Evolutionary conservation across 495 filamentous ascomycete genomes (phyloP), one percentile per base, ranked within the genome.

Genomic region (Hyaloscypha bicolor): DNA sequence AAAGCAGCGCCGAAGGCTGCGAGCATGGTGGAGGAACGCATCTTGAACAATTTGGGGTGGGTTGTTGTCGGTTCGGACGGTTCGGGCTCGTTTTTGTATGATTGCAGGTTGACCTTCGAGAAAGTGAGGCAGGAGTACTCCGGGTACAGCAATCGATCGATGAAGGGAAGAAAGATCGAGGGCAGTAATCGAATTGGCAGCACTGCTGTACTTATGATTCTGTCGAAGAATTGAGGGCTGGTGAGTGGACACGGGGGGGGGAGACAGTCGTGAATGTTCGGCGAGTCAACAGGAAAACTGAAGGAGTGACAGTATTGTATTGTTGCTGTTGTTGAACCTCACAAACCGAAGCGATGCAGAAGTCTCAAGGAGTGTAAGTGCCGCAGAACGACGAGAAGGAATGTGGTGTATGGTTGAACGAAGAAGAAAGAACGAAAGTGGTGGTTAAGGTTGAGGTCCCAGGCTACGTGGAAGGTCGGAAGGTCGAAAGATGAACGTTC

Each of bases 11-110:
- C 82, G 73, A 90, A 78, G 55, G 84, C 82, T 72, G 86, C 81
- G 71, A 92, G 67, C 62, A 91, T 61, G 63, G 87, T 73, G 37
- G 90, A 88, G 63, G 82, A 87, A 77, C 86, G 91, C 92, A 96
- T 95, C 42, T 84, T 86, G 79, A 60, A 59, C 58, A 48, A 32
- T 63, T 72, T 39, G 25, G 1, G 31, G 8, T 48, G 52, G 25
- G 60, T 32, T 32, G 60, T 56, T 51, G 22, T 64, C 70, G 48
- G 32, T 66, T 57, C 42, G 64, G 62, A 32, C 48, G 29, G 56
- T 16, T 33, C 25, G 29, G 62, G 62, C 9, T 51, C 29, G 39
- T 58, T 64, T 32, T 66, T 61, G 59, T n/a, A n/a, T 12, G 31
- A 60, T 60, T 45, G 35, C 69, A 25, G 25, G 25, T 66, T 66